A percentile compares a stretch with the other conserved stretches of the same genome.
phyloP scores from a whole-genome alignment of 805 yeast genomes.

The Candida germanica region DNA sequence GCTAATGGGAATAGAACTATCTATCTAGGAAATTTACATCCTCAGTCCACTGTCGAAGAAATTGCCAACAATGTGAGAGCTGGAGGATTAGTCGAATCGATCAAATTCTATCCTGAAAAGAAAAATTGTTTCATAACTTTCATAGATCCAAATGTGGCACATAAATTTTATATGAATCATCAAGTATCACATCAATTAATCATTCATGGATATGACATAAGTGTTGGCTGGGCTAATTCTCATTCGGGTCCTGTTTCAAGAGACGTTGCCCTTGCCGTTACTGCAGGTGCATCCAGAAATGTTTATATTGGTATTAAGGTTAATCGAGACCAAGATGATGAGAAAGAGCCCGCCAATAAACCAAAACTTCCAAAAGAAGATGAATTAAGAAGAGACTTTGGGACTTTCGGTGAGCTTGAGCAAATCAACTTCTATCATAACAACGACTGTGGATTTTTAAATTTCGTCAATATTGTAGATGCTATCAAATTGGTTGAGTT shows the following conservation, averaged over 20 bases:
- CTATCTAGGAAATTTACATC: conserved; percentile 64
- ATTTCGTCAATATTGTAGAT: conserved; percentile 59
- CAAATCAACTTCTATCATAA: conserved; percentile 71
- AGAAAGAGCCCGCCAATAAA: conserved; percentile 14
- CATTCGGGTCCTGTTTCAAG: conserved; percentile 62
- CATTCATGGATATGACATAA: conserved; percentile 59
- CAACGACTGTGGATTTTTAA: conserved; percentile 72
- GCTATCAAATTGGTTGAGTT: conserved; percentile 65
- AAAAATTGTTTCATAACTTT: conserved; percentile 69
- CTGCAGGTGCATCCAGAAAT: conserved; percentile 74
- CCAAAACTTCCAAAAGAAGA: conserved; percentile 38
- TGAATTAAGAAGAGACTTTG: conserved; percentile 56
- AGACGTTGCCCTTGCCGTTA: conserved; percentile 57
- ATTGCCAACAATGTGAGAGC: conserved; percentile 72
- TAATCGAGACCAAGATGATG: conserved; percentile 11
- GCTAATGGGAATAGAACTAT: conserved; percentile 61
- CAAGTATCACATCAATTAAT: conserved; percentile 55
- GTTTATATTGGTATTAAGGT: conserved; percentile 65
- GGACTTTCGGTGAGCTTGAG: conserved; percentile 66
- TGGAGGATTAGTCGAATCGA: conserved; percentile 65
- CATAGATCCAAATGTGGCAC: conserved; percentile 60
- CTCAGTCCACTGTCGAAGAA: conserved; percentile 65
- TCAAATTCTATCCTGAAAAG: conserved; percentile 50
- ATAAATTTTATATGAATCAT: conserved; percentile 60
- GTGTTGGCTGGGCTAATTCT: conserved; percentile 69